A percentile compares a stretch with the other conserved stretches of the same genome.
phyloP scores from a whole-genome alignment of 2,329 filamentous ascomycete species.

The Colletotrichum godetiae region DNA sequence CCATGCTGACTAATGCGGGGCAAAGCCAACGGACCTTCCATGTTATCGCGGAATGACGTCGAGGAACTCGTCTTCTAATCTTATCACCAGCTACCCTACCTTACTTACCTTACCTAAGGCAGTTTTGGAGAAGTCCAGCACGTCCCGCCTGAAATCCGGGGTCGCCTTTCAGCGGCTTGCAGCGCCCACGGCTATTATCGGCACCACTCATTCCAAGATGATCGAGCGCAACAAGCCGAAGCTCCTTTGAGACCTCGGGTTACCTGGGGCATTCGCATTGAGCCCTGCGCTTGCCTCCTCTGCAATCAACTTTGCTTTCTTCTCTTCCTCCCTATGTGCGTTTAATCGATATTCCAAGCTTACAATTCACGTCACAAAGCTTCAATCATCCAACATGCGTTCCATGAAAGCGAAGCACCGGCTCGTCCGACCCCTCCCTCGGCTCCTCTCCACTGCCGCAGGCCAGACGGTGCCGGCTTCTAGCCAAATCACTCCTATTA shows the following conservation, averaged over 20 bases:
- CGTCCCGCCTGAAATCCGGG: conserved; percentile 11
- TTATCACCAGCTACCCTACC: conserved; percentile 5
- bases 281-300: not conserved
- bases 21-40: not conserved
- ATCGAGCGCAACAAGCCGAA: conserved; percentile 15
- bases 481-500: conserved; percentile 61
- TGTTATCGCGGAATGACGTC: conserved; percentile 21
- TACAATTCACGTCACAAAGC: not conserved
- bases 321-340: not conserved
- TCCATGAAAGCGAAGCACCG: conserved; percentile 64
- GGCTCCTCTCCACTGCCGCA: conserved; percentile 44
- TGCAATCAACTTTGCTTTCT: not conserved
- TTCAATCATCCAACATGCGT: conserved; percentile 56
- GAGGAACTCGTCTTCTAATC: not conserved
- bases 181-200: conserved; percentile 32
- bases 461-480: conserved; percentile 27
- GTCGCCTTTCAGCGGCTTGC: conserved; percentile 32
- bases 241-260: conserved; percentile 32
- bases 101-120: not conserved
- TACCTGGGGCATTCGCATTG: not conserved
- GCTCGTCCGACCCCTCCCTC: conserved; percentile 57
- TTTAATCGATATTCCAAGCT: conserved; percentile 2
- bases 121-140: not conserved
- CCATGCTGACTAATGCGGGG: conserved; percentile 33
- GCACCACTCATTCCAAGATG: not conserved